Percentiles rank a stretch among this genome's conserved stretches.
phyloP scores from a whole-genome alignment of 2,329 filamentous ascomycete genomes.

The Diaporthe vaccinii region DNA sequence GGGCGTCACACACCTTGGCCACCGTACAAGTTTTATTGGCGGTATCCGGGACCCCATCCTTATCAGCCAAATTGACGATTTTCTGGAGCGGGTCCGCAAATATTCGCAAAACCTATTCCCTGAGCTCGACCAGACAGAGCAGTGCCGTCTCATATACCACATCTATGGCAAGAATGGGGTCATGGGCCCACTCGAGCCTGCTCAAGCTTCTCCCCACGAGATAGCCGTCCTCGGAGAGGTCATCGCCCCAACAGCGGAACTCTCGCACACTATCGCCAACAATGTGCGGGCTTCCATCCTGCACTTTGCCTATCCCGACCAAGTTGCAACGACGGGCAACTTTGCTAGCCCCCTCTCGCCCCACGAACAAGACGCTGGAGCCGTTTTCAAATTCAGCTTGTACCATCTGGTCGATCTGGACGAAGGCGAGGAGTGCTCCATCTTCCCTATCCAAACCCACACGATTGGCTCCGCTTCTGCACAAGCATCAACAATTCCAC shows the following conservation, averaged over 20 bases:
- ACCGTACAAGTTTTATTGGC: constrained; percentile 8
- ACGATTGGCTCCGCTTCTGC: background rate
- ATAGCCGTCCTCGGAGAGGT: constrained; percentile 12
- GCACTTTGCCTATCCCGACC: constrained; percentile 4
- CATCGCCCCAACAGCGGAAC: constrained; percentile 1
- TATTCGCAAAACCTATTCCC: constrained; percentile 5
- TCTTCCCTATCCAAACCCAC: background rate
- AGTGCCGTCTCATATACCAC: constrained; percentile 1
- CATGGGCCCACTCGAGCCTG: background rate
- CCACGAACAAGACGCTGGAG: constrained; percentile 14
- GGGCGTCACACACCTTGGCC: background rate
- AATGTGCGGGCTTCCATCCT: constrained; percentile 13
- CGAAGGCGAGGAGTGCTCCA: background rate
- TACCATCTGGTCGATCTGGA: constrained; percentile 14
- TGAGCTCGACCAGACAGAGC: background rate
- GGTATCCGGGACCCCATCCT: constrained; percentile 9
- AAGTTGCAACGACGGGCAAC: constrained; percentile 2
- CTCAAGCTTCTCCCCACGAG: background rate
- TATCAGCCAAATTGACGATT: background rate
- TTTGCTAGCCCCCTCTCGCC: constrained; percentile 1
- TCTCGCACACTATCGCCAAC: constrained; percentile 5
- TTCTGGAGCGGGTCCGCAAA: background rate
- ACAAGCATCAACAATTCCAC: background rate
- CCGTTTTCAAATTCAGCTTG: constrained; percentile 4
- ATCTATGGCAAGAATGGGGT: background rate